A percentile compares a stretch with the other conserved stretches of the same genome.
Evolutionary conservation across 305 asterid genomes (phyloP).

Genomic region (Rubia balearica): DNA sequence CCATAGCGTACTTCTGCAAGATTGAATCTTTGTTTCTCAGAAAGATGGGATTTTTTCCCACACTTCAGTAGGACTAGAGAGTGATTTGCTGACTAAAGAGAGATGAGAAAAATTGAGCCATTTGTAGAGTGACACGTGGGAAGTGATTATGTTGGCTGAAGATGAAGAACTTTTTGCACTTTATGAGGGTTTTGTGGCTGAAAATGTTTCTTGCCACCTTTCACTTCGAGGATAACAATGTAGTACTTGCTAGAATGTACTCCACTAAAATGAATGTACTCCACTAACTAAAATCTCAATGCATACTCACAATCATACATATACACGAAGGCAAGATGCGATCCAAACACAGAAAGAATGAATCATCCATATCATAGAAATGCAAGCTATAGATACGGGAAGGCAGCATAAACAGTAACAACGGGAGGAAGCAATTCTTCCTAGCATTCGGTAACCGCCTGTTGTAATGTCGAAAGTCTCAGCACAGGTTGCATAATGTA

Average conservation of each 20-base stretch:
- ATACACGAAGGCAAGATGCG: too few species aligned
- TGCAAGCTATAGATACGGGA: too few species aligned
- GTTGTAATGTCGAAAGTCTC: too few species aligned
- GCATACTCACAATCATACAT: too few species aligned
- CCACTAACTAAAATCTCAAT: neutral
- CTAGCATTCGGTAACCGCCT: too few species aligned
- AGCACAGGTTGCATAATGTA: too few species aligned
- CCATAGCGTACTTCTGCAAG: slow-evolving; percentile 45
- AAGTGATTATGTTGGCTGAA: slow-evolving; percentile 29
- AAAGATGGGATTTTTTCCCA: neutral
- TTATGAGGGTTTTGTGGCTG: slow-evolving; percentile 42
- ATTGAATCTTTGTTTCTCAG: slow-evolving; percentile 10
- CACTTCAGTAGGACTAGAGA: slow-evolving; percentile 6
- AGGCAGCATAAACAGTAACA: too few species aligned
- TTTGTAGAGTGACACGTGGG: slow-evolving; percentile 37
- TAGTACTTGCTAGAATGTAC: neutral
- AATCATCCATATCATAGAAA: too few species aligned
- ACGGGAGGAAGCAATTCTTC: too few species aligned
- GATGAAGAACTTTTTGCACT: slow-evolving; percentile 16
- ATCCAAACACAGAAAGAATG: too few species aligned
- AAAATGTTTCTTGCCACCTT: slow-evolving; percentile 21
- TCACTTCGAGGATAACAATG: slow-evolving; percentile 7
- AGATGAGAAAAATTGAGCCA: slow-evolving; percentile 32
- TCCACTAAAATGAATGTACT: neutral
- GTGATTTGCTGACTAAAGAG: slow-evolving; percentile 28